Evolutionary conservation across 2,329 filamentous ascomycete species (phyloP).

Genomic region (Penicillium hordei): DNA sequence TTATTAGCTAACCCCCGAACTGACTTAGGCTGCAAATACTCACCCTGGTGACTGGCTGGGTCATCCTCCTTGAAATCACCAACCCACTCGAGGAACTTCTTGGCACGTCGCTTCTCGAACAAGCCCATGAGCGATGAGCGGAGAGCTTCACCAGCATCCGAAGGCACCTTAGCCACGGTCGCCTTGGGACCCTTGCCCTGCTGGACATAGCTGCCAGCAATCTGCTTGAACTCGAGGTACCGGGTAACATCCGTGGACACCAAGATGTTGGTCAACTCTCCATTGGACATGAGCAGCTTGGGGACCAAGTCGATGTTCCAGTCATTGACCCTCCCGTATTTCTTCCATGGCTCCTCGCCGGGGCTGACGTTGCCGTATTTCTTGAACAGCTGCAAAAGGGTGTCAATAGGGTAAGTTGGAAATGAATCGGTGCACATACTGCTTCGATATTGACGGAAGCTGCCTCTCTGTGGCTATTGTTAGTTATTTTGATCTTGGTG

Average conservation of each 20-base stretch:
- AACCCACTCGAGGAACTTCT: constrained; percentile 95
- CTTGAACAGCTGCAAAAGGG: constrained; percentile 78
- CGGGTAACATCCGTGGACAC: constrained; percentile 90
- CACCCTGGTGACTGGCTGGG: constrained; percentile 84
- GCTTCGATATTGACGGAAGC: constrained; percentile 96
- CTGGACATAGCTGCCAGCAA: constrained; percentile 94
- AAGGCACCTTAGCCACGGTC: constrained; percentile 94
- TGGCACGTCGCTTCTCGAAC: constrained; percentile 96
- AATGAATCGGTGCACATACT: constrained; percentile 52
- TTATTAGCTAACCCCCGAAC: constrained; percentile 20
- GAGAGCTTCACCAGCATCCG: constrained; percentile 85
- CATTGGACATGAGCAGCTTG: constrained; percentile 98
- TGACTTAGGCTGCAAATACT: constrained; percentile 32
- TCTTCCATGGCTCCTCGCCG: constrained; percentile 93
- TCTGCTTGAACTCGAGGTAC: constrained; percentile 90
- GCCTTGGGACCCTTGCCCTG: constrained; percentile 79
- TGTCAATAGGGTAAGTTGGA: constrained; percentile 33
- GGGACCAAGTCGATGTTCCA: constrained; percentile 99
- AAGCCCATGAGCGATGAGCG: constrained; percentile 93
- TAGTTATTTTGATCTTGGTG: constrained; percentile 28
- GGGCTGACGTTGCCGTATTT: constrained; percentile 81
- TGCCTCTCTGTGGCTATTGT: constrained; percentile 66
- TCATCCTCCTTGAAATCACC: constrained; percentile 81
- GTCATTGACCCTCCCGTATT: constrained; percentile 93
- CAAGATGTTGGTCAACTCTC: constrained; percentile 97